phyloP scores from a whole-genome alignment of 306 rosid genomes.

The Inga oerstediana region DNA sequence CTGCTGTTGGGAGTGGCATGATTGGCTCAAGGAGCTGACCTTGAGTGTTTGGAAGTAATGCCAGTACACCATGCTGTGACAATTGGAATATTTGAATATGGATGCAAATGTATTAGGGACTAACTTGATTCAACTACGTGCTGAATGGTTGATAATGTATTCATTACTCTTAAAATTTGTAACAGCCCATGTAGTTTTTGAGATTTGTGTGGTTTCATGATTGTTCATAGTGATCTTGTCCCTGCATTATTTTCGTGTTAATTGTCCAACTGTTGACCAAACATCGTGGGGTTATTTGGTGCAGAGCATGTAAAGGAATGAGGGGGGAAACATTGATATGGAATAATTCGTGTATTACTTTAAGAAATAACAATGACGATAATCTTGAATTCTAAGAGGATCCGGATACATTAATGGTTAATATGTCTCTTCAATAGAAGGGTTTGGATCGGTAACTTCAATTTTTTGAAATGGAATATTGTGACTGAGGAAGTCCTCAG shows the following conservation, averaged over 20 bases:
- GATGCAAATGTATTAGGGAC: constrained; percentile 50
- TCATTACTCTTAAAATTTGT: constrained; percentile 5
- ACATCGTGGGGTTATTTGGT: too few relatives aligned
- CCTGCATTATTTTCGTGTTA: background rate
- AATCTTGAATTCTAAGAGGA: too few relatives aligned
- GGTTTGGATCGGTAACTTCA: too few relatives aligned
- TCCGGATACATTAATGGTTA: too few relatives aligned
- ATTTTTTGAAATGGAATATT: too few relatives aligned
- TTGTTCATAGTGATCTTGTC: background rate
- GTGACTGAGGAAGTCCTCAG: too few relatives aligned
- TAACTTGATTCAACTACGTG: constrained; percentile 44
- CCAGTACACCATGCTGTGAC: constrained; percentile 25
- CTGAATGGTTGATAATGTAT: constrained; percentile 42
- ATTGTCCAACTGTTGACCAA: background rate
- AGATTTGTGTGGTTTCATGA: background rate
- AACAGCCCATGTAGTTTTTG: background rate
- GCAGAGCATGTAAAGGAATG: too few relatives aligned
- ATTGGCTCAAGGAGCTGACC: constrained; percentile 70
- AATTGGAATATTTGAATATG: constrained; percentile 42
- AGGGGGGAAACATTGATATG: too few relatives aligned
- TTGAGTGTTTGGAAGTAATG: background rate
- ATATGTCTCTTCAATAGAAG: too few relatives aligned
- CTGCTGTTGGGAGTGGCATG: constrained; percentile 37
- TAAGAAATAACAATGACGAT: too few relatives aligned
- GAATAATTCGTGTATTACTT: too few relatives aligned